These are phyloP conservation scores for Aurantiochytrium sp. DNA, from an alignment of 108 stramenopile species.

Conservation along the genomic window DNA sequence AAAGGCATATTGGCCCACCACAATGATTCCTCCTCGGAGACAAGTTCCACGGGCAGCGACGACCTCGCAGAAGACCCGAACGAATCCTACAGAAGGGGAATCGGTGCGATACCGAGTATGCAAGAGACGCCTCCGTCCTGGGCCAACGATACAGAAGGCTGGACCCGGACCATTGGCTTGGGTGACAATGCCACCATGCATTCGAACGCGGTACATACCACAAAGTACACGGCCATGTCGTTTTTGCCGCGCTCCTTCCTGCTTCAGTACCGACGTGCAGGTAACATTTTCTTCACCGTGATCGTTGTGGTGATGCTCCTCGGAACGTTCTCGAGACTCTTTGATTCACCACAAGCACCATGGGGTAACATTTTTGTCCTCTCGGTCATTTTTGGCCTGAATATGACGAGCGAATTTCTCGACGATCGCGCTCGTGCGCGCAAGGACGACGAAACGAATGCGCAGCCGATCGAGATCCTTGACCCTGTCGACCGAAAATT, in stretches of 20 bases:
- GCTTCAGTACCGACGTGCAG: constrained; percentile 32
- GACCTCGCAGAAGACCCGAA: too few species aligned
- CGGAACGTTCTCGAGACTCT: constrained; percentile 65
- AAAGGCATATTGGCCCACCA: too few species aligned
- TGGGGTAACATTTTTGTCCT: constrained; percentile 87
- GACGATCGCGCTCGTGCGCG: constrained; percentile 79
- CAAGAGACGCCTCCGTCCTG: not conserved
- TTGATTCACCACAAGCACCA: constrained; percentile 75
- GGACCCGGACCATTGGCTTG: not conserved
- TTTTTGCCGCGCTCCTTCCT: not conserved
- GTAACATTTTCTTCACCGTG: constrained; percentile 89
- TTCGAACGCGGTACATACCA: not conserved
- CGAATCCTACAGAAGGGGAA: not conserved
- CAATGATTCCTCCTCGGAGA: too few species aligned
- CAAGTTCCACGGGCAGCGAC: too few species aligned
- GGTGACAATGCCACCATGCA: not conserved
- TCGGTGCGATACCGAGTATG: not conserved
- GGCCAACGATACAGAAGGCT: not conserved
- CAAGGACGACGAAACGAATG: constrained; percentile 71
- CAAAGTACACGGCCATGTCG: not conserved
- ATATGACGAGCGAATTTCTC: constrained; percentile 75
- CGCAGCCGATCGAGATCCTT: not conserved
- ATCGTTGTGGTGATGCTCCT: constrained; percentile 84
- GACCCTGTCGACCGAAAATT: not conserved
- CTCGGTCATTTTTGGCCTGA: constrained; percentile 66